Evolutionary conservation across 306 rosid genomes (phyloP).

Genomic region (peach (Prunus persica)): DNA sequence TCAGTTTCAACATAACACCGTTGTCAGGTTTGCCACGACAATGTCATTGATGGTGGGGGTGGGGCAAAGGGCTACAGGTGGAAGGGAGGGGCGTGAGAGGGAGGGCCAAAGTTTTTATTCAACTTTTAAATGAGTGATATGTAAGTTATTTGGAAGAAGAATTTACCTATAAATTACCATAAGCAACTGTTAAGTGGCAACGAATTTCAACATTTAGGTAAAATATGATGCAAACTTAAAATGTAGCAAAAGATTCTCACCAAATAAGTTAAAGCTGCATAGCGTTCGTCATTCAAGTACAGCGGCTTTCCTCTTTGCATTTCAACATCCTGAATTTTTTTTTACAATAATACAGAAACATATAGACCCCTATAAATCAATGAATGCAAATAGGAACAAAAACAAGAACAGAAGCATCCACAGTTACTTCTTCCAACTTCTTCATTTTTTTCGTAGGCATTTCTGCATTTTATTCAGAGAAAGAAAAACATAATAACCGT

Average conservation of each 20-base stretch:
- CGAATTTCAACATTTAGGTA: background rate
- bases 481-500: background rate
- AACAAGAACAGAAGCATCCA: background rate
- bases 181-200: background rate
- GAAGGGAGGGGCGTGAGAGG: background rate
- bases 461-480: background rate
- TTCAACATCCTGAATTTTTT: slow-evolving; percentile 61
- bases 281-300: slow-evolving; percentile 83
- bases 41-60: background rate
- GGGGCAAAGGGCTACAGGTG: background rate
- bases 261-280: slow-evolving; percentile 87
- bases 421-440: background rate
- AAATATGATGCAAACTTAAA: background rate
- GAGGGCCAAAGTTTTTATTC: background rate
- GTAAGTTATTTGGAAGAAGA: background rate
- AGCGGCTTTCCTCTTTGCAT: slow-evolving; percentile 91
- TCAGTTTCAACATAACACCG: background rate
- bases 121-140: background rate
- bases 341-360: background rate
- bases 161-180: background rate
- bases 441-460: background rate
- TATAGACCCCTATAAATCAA: background rate
- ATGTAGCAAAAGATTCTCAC: slow-evolving; percentile 26
- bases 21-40: background rate
- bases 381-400: background rate